phyloP scores from a whole-genome alignment of 1,284 basidiomycete species.

The Neolentinus lepideus region DNA sequence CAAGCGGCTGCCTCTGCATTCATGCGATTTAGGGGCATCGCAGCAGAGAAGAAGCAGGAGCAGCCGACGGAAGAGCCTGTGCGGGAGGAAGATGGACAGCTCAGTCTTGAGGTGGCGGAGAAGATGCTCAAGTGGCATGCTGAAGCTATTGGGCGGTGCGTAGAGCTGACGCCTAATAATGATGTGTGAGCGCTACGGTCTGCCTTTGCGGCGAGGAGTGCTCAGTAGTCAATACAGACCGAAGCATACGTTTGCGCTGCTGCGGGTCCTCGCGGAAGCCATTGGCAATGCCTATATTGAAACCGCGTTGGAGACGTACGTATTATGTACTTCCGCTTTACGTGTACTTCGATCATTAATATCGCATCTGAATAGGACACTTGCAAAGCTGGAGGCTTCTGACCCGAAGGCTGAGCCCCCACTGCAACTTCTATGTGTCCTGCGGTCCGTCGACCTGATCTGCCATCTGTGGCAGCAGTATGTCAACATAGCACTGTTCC shows the following conservation, averaged over 20 bases:
- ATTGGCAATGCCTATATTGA: constrained; percentile 87
- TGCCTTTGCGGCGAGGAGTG: not conserved
- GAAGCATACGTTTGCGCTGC: constrained; percentile 83
- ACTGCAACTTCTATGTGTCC: constrained; percentile 60
- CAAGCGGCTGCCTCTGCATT: constrained; percentile 74
- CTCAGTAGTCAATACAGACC: constrained; percentile 41
- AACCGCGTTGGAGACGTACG: constrained; percentile 86
- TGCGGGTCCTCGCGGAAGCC: constrained; percentile 85
- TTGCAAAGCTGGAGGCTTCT: constrained; percentile 62
- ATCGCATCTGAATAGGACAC: constrained; percentile 48
- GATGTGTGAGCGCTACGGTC: constrained; percentile 65
- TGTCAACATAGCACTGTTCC: constrained; percentile 85
- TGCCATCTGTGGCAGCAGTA: constrained; percentile 98
- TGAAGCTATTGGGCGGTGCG: constrained; percentile 87
- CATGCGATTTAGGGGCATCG: constrained; percentile 78
- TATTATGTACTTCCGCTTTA: constrained; percentile 30
- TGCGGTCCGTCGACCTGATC: constrained; percentile 82
- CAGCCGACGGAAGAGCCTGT: constrained; percentile 58
- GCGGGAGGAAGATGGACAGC: constrained; percentile 74
- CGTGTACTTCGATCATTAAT: constrained; percentile 7
- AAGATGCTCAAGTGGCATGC: constrained; percentile 95
- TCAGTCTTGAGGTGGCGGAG: constrained; percentile 75
- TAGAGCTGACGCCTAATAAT: constrained; percentile 73
- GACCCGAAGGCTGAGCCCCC: constrained; percentile 81
- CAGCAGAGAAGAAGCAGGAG: constrained; percentile 44